These are phyloP conservation scores for Lathyrus tuberosus DNA, from an alignment of 306 rosid genomes.

Conservation along the genomic window DNA sequence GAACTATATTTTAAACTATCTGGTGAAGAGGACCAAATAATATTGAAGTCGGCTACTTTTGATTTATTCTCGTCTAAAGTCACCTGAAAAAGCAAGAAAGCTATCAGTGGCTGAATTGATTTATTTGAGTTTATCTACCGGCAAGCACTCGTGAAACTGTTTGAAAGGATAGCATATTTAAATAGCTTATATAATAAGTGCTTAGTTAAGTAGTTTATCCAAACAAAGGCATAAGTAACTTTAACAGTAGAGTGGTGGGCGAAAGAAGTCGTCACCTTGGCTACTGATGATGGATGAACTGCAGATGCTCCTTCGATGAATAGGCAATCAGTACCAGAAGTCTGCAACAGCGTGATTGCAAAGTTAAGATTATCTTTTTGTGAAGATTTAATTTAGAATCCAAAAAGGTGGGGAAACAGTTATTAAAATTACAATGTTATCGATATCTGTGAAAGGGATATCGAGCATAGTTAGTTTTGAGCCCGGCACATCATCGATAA, in stretches of 20 bases:
- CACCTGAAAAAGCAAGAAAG: slow-evolving; percentile 58
- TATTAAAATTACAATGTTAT: slow-evolving; percentile 66
- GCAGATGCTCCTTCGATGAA: slow-evolving; percentile 92
- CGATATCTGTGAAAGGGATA: slow-evolving; percentile 86
- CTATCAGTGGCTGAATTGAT: slow-evolving; percentile 11
- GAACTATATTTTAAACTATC: slow-evolving; percentile 70
- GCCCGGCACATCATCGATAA: slow-evolving; percentile 67
- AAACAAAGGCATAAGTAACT: neutral
- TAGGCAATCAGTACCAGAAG: slow-evolving; percentile 55
- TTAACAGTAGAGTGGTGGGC: neutral
- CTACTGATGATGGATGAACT: slow-evolving; percentile 73
- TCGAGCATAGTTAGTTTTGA: slow-evolving; percentile 58
- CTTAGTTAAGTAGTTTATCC: no score
- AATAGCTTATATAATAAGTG: no score
- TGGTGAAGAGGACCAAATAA: slow-evolving; percentile 88
- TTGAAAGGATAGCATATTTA: no score
- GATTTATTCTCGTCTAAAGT: slow-evolving; percentile 58
- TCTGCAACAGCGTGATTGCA: slow-evolving; percentile 54
- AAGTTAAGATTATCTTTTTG: slow-evolving; percentile 10
- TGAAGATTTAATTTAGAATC: slow-evolving; percentile 10
- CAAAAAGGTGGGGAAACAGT: slow-evolving; percentile 28
- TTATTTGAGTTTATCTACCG: no score
- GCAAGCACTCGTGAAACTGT: no score
- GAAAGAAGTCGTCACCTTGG: slow-evolving; percentile 54
- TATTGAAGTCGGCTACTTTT: slow-evolving; percentile 59